These are phyloP conservation scores for Beauveria asiatica DNA, from an alignment of 2,329 filamentous ascomycete species.

Conservation along the genomic window DNA sequence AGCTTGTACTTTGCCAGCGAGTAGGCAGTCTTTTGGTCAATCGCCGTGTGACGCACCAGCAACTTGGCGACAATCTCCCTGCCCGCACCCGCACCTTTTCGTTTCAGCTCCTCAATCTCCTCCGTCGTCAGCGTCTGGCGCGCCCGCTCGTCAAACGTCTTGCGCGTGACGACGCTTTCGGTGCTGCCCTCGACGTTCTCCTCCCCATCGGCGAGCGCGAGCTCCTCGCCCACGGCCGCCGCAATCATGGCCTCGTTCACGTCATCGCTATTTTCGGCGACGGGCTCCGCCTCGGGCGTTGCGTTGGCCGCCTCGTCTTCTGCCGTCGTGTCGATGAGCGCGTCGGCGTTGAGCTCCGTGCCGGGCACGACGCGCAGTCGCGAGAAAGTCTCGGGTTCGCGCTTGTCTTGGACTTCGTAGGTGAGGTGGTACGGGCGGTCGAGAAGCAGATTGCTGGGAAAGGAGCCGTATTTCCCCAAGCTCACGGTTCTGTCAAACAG, in stretches of 20 bases:
- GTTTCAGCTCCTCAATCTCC: constrained; percentile 68
- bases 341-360: constrained; percentile 74
- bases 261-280: constrained; percentile 33
- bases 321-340: constrained; percentile 42
- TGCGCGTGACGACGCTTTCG: constrained; percentile 36
- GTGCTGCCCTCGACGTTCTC: constrained; percentile 20
- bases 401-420: constrained; percentile 74
- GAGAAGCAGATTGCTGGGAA: constrained; percentile 81
- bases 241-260: constrained; percentile 34
- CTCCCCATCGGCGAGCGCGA: constrained; percentile 33
- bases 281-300: constrained; percentile 21
- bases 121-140: constrained; percentile 70
- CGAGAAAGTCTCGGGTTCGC: constrained; percentile 54
- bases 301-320: constrained; percentile 27
- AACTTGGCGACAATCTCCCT: constrained; percentile 90
- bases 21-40: constrained; percentile 92
- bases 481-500: constrained; percentile 63
- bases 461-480: constrained; percentile 85
- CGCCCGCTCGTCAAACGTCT: constrained; percentile 51
- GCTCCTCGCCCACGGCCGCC: constrained; percentile 30
- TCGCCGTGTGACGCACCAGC: constrained; percentile 75
- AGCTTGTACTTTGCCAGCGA: constrained; percentile 94
- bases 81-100: constrained; percentile 66
- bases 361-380: constrained; percentile 71
- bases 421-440: constrained; percentile 88